phyloP scores from a whole-genome alignment of 331 rosid genomes.

The Acacia pycnantha region DNA sequence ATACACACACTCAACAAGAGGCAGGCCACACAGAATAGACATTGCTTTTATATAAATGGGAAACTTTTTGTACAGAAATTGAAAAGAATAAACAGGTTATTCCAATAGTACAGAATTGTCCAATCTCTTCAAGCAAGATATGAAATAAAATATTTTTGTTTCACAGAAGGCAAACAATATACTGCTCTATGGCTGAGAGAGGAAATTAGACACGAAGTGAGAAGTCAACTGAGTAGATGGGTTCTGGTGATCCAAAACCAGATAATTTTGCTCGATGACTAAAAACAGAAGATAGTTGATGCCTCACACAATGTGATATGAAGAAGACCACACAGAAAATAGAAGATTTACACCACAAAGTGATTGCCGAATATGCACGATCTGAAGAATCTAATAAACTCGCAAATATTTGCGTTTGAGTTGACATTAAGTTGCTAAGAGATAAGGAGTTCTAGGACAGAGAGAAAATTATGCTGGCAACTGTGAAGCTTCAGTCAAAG shows the following conservation, averaged over 20 bases:
- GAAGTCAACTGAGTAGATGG: neutral
- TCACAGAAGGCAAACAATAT: neutral
- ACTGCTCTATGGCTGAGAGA: constrained; percentile 10
- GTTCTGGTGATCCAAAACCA: neutral
- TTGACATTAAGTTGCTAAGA: constrained; percentile 21
- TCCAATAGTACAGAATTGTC: constrained; percentile 5
- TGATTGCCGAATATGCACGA: neutral
- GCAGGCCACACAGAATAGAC: constrained; percentile 78
- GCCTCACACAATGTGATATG: constrained; percentile 1
- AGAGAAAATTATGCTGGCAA: constrained; percentile 31
- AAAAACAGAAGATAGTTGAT: neutral
- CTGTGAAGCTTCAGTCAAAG: constrained; percentile 20
- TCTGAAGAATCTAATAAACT: neutral
- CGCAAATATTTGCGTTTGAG: neutral
- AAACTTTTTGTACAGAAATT: constrained; percentile 6
- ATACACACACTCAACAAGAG: constrained; percentile 86
- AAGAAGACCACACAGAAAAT: neutral
- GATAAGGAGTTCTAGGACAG: constrained; percentile 4
- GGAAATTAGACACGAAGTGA: neutral
- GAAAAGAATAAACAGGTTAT: neutral
- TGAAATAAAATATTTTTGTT: neutral
- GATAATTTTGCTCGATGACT: constrained; percentile 5
- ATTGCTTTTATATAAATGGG: constrained; percentile 29
- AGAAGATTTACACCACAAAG: constrained; percentile 10
- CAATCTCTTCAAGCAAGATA: constrained; percentile 11